phyloP scores from a whole-genome alignment of 2,329 filamentous ascomycete genomes.

The Sporothrix euskadiensis region DNA sequence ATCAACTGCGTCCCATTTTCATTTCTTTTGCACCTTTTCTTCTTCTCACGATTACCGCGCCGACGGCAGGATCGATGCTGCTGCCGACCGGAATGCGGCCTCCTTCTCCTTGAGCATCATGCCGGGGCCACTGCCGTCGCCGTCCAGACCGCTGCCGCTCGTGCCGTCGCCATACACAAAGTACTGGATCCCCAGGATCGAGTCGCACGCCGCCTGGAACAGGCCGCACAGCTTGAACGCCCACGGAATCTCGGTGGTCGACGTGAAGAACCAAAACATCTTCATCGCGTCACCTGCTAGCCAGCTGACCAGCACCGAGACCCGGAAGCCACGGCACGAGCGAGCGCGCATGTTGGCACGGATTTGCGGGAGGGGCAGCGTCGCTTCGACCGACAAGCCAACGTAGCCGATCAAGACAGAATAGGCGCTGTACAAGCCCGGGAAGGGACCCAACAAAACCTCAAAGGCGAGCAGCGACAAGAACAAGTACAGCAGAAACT shows the following conservation, averaged over 20 bases:
- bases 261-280: conserved; percentile 81
- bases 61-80: conserved; percentile 23
- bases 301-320: conserved; percentile 77
- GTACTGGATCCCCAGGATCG: conserved; percentile 73
- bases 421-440: conserved; percentile 63
- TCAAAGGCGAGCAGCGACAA: conserved; percentile 62
- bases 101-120: conserved; percentile 30
- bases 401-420: conserved; percentile 68
- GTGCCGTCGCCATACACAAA: conserved; percentile 62
- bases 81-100: conserved; percentile 24
- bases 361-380: conserved; percentile 78
- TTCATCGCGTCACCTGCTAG: conserved; percentile 80
- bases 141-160: background rate
- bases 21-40: background rate
- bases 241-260: conserved; percentile 67
- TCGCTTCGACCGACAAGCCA: conserved; percentile 77
- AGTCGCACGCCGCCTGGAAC: conserved; percentile 77
- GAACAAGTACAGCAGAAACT: conserved; percentile 70
- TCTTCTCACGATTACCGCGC: background rate
- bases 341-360: conserved; percentile 66
- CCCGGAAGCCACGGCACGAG: conserved; percentile 75
- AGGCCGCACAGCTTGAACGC: conserved; percentile 81
- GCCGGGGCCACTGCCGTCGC: conserved; percentile 1
- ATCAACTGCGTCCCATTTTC: background rate
- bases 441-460: conserved; percentile 62